Base-by-base conservation (phyloP, 225 moss, liverwort and hornwort genomes). In the Marchantia paleacea region DNA sequence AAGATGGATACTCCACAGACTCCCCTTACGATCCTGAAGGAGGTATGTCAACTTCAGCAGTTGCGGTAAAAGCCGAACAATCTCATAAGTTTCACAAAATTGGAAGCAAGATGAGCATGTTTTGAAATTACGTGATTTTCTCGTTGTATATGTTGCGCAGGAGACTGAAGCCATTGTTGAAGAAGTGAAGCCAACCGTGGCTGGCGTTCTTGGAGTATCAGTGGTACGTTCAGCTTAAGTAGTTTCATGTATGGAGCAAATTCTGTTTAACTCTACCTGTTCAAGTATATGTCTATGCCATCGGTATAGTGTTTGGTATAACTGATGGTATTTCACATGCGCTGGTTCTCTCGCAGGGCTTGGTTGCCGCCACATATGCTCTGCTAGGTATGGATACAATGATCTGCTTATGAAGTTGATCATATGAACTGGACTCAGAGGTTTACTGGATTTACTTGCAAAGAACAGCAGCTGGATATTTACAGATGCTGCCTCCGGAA, bases 121-220 rank as follows among this genome's bases (percentile, higher is more conserved):
- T 22, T n/a, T 0, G 20, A 22, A 20, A 22, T 10, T n/a, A n/a
- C 50, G 52, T 72, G n/a, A 24, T 51, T 14, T 47, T 50, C 31
- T 47, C 22, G 11, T n/a, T 51, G 3, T 0, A 0, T 70, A 18
- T 13, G 16, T 24, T 55, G 3, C 54, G 49, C 83, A 99, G 99
- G 99, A 99, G 75, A 90, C 95, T 26, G 88, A 80, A 84, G 99
- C 91, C 61, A 89, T 99, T 8, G 92, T 99, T 73, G 75, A 89
- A 80, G 99, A 92, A 85, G 88, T 89, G 49, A 92, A 92, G 50
- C 95, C 92, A 78, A 91, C 95, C 10, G 25, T 78, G 29, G 85
- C 0, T 79, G 91, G 66, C 28, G 69, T 99, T 31, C 8, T 87
- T 48, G 86, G 83, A 70, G 91, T 82, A 57, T 55, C 87, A 70